phyloP scores from a whole-genome alignment of 805 yeast species.

The Priceomyces medius region DNA sequence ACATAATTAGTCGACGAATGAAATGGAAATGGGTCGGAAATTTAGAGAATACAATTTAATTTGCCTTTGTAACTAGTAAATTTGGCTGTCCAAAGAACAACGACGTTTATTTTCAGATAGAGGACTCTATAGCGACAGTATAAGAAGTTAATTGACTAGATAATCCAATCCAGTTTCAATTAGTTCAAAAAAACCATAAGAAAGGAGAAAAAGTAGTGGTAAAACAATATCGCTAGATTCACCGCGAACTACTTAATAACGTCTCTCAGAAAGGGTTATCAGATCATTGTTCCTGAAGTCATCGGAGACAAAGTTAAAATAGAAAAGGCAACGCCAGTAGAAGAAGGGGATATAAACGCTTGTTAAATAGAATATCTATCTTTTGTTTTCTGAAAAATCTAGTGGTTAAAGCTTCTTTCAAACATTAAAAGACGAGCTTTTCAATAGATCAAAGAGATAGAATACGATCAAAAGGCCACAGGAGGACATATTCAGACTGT shows the following conservation, averaged over 20 bases:
- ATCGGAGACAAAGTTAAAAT: too few species aligned
- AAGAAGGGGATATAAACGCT: too few species aligned
- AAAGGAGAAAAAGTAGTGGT: not conserved
- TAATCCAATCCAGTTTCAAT: not conserved
- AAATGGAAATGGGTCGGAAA: constrained; percentile 6
- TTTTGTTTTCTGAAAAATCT: too few species aligned
- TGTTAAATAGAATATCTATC: too few species aligned
- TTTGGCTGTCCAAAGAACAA: not conserved
- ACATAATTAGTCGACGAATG: constrained; percentile 5
- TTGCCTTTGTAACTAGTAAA: not conserved
- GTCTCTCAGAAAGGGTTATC: too few species aligned
- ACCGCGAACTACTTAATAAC: not conserved
- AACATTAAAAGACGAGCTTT: not conserved
- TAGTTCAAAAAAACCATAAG: not conserved
- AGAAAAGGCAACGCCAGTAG: too few species aligned
- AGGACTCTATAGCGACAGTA: not conserved
- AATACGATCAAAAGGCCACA: not conserved
- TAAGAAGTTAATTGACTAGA: not conserved
- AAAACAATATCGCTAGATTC: not conserved
- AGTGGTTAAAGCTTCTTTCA: too few species aligned
- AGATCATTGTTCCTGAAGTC: too few species aligned
- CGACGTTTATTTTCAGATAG: not conserved
- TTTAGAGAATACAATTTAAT: constrained; percentile 1
- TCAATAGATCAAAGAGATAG: not conserved
- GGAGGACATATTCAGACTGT: not conserved